Evolutionary conservation across 2,329 filamentous ascomycete genomes (phyloP).

Genomic region (Albifimbria verrucaria): DNA sequence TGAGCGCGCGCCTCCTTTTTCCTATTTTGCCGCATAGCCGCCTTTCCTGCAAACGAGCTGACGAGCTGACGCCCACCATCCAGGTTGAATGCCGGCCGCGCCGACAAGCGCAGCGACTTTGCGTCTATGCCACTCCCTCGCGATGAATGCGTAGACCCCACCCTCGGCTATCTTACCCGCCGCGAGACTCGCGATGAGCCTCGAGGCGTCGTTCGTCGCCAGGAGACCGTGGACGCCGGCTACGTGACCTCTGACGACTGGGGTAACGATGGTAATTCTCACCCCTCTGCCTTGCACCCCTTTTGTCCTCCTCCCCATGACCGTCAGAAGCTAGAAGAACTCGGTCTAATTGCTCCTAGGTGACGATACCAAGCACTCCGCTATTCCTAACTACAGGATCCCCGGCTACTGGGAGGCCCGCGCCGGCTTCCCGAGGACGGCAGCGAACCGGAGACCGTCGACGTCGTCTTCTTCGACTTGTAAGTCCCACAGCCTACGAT

Average conservation of each 20-base stretch:
- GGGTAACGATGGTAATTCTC: slow-evolving; percentile 37
- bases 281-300: too few species aligned
- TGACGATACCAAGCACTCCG: slow-evolving; percentile 51
- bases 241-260: slow-evolving; percentile 57
- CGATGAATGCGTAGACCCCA: slow-evolving; percentile 48
- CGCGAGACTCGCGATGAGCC: slow-evolving; percentile 19
- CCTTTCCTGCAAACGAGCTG: not conserved
- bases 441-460: slow-evolving; percentile 39
- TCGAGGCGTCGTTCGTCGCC: slow-evolving; percentile 43
- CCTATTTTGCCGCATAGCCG: not conserved
- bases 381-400: slow-evolving; percentile 42
- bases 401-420: slow-evolving; percentile 49
- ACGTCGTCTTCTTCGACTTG: slow-evolving; percentile 54
- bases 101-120: slow-evolving; percentile 31
- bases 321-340: too few species aligned
- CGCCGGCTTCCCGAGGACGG: slow-evolving; percentile 44
- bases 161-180: slow-evolving; percentile 19
- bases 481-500: too few species aligned
- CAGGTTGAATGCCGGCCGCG: slow-evolving; percentile 40
- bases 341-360: too few species aligned
- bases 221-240: slow-evolving; percentile 43
- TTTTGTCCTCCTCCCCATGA: too few species aligned
- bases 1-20: not conserved
- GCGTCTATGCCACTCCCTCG: slow-evolving; percentile 30
- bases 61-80: not conserved